Percentiles rank a stretch among this genome's conserved stretches.
phyloP scores from a whole-genome alignment of 257 asterid genomes.

The Solanum habrochaites region DNA sequence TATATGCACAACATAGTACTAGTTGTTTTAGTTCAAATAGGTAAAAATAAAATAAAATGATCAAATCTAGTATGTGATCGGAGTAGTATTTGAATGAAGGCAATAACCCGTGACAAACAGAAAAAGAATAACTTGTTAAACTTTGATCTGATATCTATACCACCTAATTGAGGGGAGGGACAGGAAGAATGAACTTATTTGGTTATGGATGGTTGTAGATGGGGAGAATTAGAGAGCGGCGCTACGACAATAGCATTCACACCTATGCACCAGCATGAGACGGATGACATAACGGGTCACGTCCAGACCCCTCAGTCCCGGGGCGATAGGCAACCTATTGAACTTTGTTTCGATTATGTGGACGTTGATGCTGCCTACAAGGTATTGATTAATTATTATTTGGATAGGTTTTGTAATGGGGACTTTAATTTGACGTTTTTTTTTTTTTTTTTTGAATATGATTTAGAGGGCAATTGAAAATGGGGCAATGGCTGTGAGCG shows the following conservation, averaged over 20 bases:
- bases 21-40: neutral
- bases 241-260: constrained; percentile 82
- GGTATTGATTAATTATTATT: constrained; percentile 14
- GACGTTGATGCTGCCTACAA: constrained; percentile 77
- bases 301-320: constrained; percentile 25
- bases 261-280: constrained; percentile 69
- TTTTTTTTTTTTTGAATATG: neutral
- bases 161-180: neutral
- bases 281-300: constrained; percentile 59
- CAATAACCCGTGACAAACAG: neutral
- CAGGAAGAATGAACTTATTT: neutral
- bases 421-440: neutral
- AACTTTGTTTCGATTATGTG: constrained; percentile 72
- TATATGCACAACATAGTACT: neutral
- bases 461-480: constrained; percentile 70
- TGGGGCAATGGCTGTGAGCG: constrained; percentile 62
- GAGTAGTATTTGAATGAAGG: neutral
- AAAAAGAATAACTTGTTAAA: no score
- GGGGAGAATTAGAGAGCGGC: constrained; percentile 91
- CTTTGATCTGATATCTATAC: no score
- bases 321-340: constrained; percentile 41
- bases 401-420: neutral
- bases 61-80: neutral
- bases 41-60: neutral
- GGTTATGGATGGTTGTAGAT: constrained; percentile 16